phyloP scores from a whole-genome alignment of 768 basidiomycete genomes.

The Mycena kentingensis region DNA sequence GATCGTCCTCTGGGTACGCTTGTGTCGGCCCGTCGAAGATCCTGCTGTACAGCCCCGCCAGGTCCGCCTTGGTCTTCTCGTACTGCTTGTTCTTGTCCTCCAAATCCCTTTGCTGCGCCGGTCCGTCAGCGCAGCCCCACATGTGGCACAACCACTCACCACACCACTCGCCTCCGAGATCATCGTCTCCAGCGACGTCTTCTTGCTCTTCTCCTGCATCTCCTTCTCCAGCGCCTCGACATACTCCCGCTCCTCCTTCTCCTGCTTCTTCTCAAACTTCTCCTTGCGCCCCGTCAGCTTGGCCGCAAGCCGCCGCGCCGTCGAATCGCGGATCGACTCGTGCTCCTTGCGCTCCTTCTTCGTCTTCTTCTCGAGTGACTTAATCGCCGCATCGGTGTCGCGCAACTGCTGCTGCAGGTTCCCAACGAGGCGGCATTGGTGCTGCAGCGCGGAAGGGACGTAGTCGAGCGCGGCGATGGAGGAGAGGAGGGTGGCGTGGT shows the following conservation, averaged over 20 bases:
- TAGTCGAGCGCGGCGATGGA: slow-evolving; percentile 42
- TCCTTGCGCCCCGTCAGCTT: slow-evolving; percentile 44
- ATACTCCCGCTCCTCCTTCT: slow-evolving; percentile 50
- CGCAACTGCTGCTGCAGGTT: slow-evolving; percentile 35
- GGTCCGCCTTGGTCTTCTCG: slow-evolving; percentile 36
- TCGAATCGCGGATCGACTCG: slow-evolving; percentile 41
- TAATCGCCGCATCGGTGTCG: slow-evolving; percentile 28
- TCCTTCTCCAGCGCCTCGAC: slow-evolving; percentile 47
- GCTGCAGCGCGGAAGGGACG: slow-evolving; percentile 38
- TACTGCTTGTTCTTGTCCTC: slow-evolving; percentile 32
- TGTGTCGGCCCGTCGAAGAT: slow-evolving; percentile 48
- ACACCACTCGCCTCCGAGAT: slow-evolving; percentile 37
- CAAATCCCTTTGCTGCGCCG: slow-evolving; percentile 37
- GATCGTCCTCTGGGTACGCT: slow-evolving; percentile 49
- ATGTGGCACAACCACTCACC: slow-evolving; percentile 29
- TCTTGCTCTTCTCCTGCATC: slow-evolving; percentile 39
- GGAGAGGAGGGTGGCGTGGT: slow-evolving; percentile 39
- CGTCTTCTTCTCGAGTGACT: slow-evolving; percentile 37
- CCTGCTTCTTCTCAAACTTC: slow-evolving; percentile 43
- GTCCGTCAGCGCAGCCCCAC: background rate
- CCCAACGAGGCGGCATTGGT: slow-evolving; percentile 38
- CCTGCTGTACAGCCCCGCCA: slow-evolving; percentile 40
- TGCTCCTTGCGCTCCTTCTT: slow-evolving; percentile 50
- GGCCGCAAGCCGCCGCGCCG: slow-evolving; percentile 39
- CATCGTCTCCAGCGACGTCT: slow-evolving; percentile 33